Evolutionary conservation across 441 rosid genomes (phyloP), one percentile per base, ranked within the genome.

Genomic region (Manihot esculenta): DNA sequence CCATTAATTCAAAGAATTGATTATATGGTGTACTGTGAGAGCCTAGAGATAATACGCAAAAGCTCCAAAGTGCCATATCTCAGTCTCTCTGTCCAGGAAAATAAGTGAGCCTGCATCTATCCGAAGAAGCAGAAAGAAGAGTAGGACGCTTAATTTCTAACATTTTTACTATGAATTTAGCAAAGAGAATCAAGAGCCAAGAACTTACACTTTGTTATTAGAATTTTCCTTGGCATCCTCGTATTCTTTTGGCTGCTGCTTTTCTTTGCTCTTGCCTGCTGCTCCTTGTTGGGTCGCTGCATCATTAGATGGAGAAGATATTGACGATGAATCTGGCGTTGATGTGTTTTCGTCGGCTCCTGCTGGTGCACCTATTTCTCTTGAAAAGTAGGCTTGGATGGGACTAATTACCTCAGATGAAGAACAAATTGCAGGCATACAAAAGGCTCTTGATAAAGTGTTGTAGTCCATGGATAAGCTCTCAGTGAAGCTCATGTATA

Each of bases 251-350:
- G 70, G 78, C 69, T 64, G 78, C 74, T 62, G 50, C 27, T 57
- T 76, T 1, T 65, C 81, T 78, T 76, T 75, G 74, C 55, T 71
- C 69, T 65, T 79, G 72, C 56, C 79, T 2, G 80, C 72, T 72
- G n/a, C n/a, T n/a, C 70, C 88, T 70, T 81, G 82, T 10, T 74
- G 74, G 2, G 66, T 79, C 5, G 67, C 78, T 30, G 81, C 85
- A 42, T 80, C 91, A 45, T 80, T 79, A 55, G 89, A 85, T 0
- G 91, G 84, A 26, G 83, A 86, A 24, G 86, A 84, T 15, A 86
- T 76, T 7, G 93, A 82, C 41, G 80, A 87, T 45, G 80, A 87
- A 70, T 84, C 84, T 21, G 82, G 85, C 44, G 89, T 80, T 1
- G 82, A 74, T 30, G 84, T 72, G 33, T 80, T 78, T 62, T 83